Evolutionary conservation across 2,329 filamentous ascomycete genomes (phyloP), one percentile per base, ranked within the genome.

Genomic region (Venturia asperata): DNA sequence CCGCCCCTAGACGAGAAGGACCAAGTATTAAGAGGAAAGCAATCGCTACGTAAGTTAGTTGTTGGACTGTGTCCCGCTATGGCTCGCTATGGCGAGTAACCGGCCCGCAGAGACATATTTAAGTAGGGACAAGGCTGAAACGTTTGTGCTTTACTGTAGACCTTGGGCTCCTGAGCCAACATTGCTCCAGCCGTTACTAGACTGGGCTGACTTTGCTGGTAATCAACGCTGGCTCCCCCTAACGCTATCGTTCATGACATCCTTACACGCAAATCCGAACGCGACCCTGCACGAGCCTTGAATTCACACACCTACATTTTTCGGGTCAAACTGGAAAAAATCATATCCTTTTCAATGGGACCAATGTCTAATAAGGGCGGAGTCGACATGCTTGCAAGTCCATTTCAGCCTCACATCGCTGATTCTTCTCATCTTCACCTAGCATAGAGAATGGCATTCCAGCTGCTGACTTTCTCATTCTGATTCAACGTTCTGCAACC

Each of bases 401-500:
- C 21, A 47, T 19, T 47, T 21, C 21, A 7, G 30, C 30, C 6
- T 34, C 30, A 34, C 30, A 3, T 34, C 3, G 30, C 3, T 34
- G 30, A 34, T 34, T 34, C 21, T 21, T 11, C 45, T 24, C 45
- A 24, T 47, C n/a, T 47, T 24, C 45, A 47, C 45, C 30, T 34
- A 34, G 30, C 30, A 34, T 34, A 34, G 30, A 6, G 6, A 3
- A 34, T 34, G 30, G 6, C 30, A 34, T 34, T 34, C 30, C 30
- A 27, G 2, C 5, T 52, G 47, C 47, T 52, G 24, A 6, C 47
- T 6, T 24, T 47, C 27, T 43, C 34, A 60, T 34, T 64, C 52
- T 73, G 73, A 78, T 21, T 78, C 74, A 68, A 78, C 79, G 78
- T 76, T 85, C 75, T 71, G 80, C 62, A 89, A 73, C 70, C 88